Percentiles rank a stretch among this genome's conserved stretches.
phyloP scores from a whole-genome alignment of 2,329 filamentous ascomycete genomes.

The Botrytis medusae region DNA sequence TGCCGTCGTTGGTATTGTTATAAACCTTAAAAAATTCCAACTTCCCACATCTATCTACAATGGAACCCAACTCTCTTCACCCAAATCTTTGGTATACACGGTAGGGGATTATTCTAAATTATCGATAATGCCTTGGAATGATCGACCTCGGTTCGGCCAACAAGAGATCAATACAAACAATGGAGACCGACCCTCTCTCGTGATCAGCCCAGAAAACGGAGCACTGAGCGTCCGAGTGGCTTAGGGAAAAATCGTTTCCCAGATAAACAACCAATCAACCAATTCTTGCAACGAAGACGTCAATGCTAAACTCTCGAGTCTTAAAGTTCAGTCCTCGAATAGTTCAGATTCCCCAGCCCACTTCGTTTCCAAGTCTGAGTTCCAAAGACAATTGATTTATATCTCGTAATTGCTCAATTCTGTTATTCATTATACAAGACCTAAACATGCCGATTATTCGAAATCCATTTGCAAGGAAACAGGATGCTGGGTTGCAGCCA shows the following conservation, averaged over 20 bases:
- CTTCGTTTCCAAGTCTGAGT: not conserved
- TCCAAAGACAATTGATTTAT: conserved; percentile 17
- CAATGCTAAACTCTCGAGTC: conserved; percentile 1
- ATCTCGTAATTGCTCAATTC: conserved; percentile 11
- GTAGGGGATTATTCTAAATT: not conserved
- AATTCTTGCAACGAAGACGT: conserved; percentile 6
- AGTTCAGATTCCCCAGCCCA: not conserved
- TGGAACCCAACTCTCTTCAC: not conserved
- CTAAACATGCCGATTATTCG: conserved; percentile 42
- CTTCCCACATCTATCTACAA: not conserved
- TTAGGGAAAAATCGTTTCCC: conserved; percentile 7
- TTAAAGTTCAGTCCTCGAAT: not conserved
- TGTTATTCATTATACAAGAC: not conserved
- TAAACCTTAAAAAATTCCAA: not conserved
- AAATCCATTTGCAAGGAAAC: conserved; percentile 67
- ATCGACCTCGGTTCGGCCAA: conserved; percentile 19
- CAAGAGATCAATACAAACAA: not conserved
- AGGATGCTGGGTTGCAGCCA: conserved; percentile 41
- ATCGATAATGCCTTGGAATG: conserved; percentile 1
- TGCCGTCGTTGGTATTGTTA: not conserved
- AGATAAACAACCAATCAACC: conserved; percentile 15
- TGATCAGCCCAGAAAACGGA: conserved; percentile 21
- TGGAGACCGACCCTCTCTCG: conserved; percentile 6
- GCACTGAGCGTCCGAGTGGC: conserved; percentile 21
- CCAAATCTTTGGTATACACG: not conserved